These are phyloP conservation scores for Candida mattraensis DNA, from an alignment of 805 yeast species.

Conservation along the genomic window DNA sequence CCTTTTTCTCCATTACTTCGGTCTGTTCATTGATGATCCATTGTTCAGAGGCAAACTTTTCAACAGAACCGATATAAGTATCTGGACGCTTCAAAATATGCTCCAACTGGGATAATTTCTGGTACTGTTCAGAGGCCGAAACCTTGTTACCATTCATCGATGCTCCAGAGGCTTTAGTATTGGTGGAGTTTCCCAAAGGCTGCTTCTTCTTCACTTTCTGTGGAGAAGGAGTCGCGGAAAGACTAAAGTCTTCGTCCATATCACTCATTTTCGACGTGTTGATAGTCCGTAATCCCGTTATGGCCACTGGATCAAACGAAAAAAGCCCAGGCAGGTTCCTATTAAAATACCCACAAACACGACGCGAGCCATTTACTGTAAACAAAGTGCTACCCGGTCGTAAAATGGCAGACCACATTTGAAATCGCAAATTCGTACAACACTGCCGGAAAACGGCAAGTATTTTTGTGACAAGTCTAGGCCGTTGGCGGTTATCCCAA, in stretches of 20 bases:
- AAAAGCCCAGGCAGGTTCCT: slow-evolving; percentile 3
- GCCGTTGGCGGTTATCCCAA: too few species aligned
- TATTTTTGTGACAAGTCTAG: too few species aligned
- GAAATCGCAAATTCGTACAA: too few species aligned
- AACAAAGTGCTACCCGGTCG: slow-evolving; percentile 7
- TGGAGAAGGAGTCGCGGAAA: slow-evolving; percentile 10
- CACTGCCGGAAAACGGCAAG: too few species aligned
- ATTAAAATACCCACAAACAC: slow-evolving; percentile 8
- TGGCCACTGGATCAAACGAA: too few species aligned
- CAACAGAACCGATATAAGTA: slow-evolving; percentile 95
- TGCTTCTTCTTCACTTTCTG: slow-evolving; percentile 29
- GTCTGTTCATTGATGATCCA: slow-evolving; percentile 80
- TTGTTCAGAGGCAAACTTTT: slow-evolving; percentile 71
- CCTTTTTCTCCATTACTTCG: slow-evolving; percentile 55
- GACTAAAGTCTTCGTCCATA: slow-evolving; percentile 10
- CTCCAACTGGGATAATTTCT: slow-evolving; percentile 90
- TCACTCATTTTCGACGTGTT: slow-evolving; percentile 14
- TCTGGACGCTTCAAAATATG: slow-evolving; percentile 97
- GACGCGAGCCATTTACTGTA: slow-evolving; percentile 9
- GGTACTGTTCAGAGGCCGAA: slow-evolving; percentile 73
- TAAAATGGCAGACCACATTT: slow-evolving; percentile 13
- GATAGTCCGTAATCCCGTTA: slow-evolving; percentile 1
- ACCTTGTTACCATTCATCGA: slow-evolving; percentile 15
- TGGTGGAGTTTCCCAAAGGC: slow-evolving; percentile 39
- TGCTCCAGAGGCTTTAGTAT: slow-evolving; percentile 12